Conservation (phyloP, 495 filamentous ascomycete genomes). For the Trichoderma asperelloides region DNA sequence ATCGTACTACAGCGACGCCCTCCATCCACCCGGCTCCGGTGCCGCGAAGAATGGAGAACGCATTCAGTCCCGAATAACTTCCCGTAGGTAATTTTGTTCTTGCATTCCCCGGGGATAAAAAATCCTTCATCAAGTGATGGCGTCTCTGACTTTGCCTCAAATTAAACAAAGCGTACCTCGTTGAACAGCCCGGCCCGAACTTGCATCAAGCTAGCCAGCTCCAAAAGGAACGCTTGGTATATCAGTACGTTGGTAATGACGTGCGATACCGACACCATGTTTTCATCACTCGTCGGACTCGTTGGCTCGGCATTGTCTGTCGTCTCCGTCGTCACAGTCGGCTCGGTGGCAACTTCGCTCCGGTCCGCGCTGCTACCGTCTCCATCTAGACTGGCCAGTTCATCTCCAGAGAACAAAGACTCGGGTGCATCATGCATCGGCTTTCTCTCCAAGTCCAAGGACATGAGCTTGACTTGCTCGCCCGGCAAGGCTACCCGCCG, state of each 20-base stretch:
- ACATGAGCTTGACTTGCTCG: slow-evolving; percentile 27
- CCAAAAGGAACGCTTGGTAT: slow-evolving; percentile 78
- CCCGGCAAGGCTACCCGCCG: slow-evolving; percentile 34
- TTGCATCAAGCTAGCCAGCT: slow-evolving; percentile 79
- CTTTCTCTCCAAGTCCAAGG: slow-evolving; percentile 28
- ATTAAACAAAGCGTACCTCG: slow-evolving; percentile 62
- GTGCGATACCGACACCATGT: slow-evolving; percentile 67
- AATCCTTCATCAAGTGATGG: neutral
- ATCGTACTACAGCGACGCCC: neutral
- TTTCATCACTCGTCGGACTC: slow-evolving; percentile 25
- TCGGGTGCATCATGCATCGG: slow-evolving; percentile 16
- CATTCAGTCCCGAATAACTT: neutral
- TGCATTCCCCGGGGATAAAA: neutral
- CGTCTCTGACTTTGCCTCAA: neutral
- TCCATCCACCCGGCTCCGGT: too few species aligned
- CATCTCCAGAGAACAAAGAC: neutral
- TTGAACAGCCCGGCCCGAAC: slow-evolving; percentile 77
- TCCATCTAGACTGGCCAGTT: neutral
- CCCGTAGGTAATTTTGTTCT: neutral
- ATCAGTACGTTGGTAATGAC: slow-evolving; percentile 73
- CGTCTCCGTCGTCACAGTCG: slow-evolving; percentile 18
- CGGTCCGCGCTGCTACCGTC: slow-evolving; percentile 26
- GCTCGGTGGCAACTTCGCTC: slow-evolving; percentile 28
- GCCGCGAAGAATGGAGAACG: neutral
- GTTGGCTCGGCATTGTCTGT: slow-evolving; percentile 15